Percentiles rank a stretch among this genome's conserved stretches.
These are phyloP conservation scores for Ustilago crameri DNA, from an alignment of 1,284 basidiomycete species.

Conservation along the genomic window DNA sequence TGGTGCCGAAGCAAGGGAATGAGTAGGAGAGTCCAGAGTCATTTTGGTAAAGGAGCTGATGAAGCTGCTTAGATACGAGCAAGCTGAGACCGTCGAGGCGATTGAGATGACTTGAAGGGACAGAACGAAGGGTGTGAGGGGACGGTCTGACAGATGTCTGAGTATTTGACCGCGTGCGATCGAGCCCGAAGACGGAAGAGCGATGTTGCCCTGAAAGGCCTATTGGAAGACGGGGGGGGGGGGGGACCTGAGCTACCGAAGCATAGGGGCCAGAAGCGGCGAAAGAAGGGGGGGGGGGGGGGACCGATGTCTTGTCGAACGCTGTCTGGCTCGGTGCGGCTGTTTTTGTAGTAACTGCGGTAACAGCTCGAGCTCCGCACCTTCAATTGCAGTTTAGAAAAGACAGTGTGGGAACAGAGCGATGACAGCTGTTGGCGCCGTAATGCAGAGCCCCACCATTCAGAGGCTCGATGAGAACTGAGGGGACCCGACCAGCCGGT, in stretches of 20 bases:
- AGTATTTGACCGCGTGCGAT: too few relatives aligned
- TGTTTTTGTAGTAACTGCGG: slow-evolving; percentile 3
- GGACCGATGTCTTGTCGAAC: not conserved
- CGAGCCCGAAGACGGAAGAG: too few relatives aligned
- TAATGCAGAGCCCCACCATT: not conserved
- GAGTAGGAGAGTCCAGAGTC: slow-evolving; percentile 9
- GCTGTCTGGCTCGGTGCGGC: not conserved
- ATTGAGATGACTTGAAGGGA: not conserved
- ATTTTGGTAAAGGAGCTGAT: slow-evolving; percentile 10
- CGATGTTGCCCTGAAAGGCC: too few relatives aligned
- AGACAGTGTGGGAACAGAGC: not conserved
- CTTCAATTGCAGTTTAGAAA: not conserved
- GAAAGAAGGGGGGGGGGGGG: too few relatives aligned
- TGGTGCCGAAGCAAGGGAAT: slow-evolving; percentile 1
- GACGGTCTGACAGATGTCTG: too few relatives aligned
- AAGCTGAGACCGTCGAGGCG: not conserved
- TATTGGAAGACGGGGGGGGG: too few relatives aligned
- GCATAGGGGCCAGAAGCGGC: too few relatives aligned
- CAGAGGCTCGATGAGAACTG: not conserved
- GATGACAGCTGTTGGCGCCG: not conserved
- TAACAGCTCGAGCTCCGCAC: not conserved
- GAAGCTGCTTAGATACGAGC: not conserved
- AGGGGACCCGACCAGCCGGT: slow-evolving; percentile 7
- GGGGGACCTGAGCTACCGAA: too few relatives aligned
- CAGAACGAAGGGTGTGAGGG: not conserved